Conservation (phyloP, 2,329 filamentous ascomycete species). For the Chlorencoelia australis region DNA sequence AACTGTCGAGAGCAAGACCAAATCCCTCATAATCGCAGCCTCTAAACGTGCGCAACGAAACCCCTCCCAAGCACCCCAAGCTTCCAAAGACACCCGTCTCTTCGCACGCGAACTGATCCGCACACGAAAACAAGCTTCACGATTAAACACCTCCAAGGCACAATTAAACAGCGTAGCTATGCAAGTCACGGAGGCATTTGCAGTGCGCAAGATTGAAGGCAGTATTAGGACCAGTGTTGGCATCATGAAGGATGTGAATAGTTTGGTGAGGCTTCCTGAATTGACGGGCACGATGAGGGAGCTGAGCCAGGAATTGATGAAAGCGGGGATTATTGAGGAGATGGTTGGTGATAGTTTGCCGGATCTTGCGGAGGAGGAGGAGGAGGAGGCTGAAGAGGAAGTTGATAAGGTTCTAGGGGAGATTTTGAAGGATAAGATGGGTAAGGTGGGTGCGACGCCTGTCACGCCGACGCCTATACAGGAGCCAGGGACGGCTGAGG, state of each 20-base stretch:
- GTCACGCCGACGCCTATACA: conserved; percentile 41
- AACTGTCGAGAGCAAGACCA: conserved; percentile 72
- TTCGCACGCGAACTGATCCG: conserved; percentile 84
- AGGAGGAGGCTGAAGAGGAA: conserved; percentile 68
- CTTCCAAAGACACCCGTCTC: conserved; percentile 70
- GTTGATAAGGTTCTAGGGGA: conserved; percentile 90
- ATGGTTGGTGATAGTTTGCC: conserved; percentile 85
- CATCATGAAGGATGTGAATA: conserved; percentile 96
- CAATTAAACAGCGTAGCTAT: conserved; percentile 89
- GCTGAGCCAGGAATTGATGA: conserved; percentile 77
- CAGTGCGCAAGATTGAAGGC: conserved; percentile 90
- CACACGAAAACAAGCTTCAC: conserved; percentile 61
- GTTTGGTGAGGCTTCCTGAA: conserved; percentile 73
- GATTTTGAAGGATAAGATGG: conserved; percentile 73
- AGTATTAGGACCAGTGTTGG: conserved; percentile 76
- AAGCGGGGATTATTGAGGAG: conserved; percentile 94
- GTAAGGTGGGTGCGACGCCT: conserved; percentile 52
- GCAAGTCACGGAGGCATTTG: conserved; percentile 96
- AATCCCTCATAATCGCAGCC: conserved; percentile 72
- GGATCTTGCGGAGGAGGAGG: conserved; percentile 62
- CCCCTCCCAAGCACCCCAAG: conserved; percentile 68
- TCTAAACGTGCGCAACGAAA: conserved; percentile 74
- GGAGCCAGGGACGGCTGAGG: conserved; percentile 45
- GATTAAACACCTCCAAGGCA: conserved; percentile 78
- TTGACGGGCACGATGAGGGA: conserved; percentile 84